Base-by-base conservation (phyloP, 1,284 basidiomycete genomes). In the Puccinia sorghi region DNA sequence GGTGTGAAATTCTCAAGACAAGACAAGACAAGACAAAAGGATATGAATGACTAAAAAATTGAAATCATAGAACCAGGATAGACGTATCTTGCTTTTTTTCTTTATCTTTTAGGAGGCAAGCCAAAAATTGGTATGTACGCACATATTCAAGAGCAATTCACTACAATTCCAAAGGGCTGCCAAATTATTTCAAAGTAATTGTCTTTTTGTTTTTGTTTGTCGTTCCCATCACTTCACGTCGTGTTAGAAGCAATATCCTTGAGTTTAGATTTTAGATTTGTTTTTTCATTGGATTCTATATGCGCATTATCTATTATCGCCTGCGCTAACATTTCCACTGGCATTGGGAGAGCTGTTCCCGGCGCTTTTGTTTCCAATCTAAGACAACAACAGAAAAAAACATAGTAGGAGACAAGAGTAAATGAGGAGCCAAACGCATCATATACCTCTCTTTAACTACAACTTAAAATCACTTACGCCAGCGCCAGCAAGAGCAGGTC, bases 401-500 rank as follows among this genome's bases (percentile, higher is more conserved):
- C 37, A 37, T 46, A 13, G 15, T 22, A 6, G 32, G 20, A 66
- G 22, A 22, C 5, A 66, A 66, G 13, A 59, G 15, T 27, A 12
- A 11, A 17, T 59, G 57, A 59, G 27, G 32, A 32, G 32, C 32
- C 32, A 32, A 32, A 32, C 32, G 32, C 2, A 32, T 32, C 32
- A 32, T 13, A 37, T 32, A 17, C 27, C 4, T 37, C 57, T 32
- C 57, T 66, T 66, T 39, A 46, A 56, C 8, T 8, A 39, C 9
- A 22, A 43, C 1, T 27, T 15, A 20, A 43, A 9, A 20, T 22
- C 22, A 27, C 72, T 64, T 69, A 67, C 64, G 7, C 74, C 64
- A 1, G 64, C 74, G 20, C 64, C 74, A 54, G 74, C 74, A 39
- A 76, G 61, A 37, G 74, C 74, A 39, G 61, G 46, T 17, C 74